Conservation (phyloP, 441 rosid species). For the Corymbia calophylla region DNA sequence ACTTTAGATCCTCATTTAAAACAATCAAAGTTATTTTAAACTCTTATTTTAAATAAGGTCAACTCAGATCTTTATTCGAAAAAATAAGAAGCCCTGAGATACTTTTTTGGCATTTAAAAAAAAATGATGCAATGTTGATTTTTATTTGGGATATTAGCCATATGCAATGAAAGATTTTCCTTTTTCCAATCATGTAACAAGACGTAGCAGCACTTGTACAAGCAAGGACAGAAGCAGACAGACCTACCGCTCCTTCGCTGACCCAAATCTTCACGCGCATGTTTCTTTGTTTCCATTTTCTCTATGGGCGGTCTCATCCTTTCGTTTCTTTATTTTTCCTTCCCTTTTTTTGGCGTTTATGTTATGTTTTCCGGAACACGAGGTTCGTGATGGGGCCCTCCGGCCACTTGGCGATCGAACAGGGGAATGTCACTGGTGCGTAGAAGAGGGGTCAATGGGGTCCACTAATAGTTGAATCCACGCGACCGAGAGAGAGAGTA, state of each 20-base stretch:
- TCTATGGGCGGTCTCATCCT: too few species aligned
- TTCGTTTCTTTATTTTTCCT: neutral
- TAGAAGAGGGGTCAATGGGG: conserved; percentile 11
- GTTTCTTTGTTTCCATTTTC: neutral
- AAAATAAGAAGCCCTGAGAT: too few species aligned
- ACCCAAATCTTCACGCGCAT: neutral
- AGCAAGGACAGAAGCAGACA: neutral
- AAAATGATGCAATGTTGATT: neutral
- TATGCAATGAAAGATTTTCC: neutral
- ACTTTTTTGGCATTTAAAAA: too few species aligned
- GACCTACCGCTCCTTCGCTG: neutral
- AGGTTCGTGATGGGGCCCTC: neutral
- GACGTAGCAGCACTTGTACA: neutral
- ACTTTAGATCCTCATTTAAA: too few species aligned
- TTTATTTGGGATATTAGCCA: neutral
- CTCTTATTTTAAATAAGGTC: too few species aligned
- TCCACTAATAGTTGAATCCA: conserved; percentile 32
- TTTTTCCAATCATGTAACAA: neutral
- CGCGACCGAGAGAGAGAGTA: conserved; percentile 11
- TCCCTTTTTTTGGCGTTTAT: neutral
- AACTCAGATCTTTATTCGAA: too few species aligned
- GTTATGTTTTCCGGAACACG: neutral
- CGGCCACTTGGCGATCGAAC: neutral
- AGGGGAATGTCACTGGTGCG: neutral
- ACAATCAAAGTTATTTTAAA: too few species aligned